phyloP scores from a whole-genome alignment of 1,284 basidiomycete species.

The Fomitopsis pinicola region DNA sequence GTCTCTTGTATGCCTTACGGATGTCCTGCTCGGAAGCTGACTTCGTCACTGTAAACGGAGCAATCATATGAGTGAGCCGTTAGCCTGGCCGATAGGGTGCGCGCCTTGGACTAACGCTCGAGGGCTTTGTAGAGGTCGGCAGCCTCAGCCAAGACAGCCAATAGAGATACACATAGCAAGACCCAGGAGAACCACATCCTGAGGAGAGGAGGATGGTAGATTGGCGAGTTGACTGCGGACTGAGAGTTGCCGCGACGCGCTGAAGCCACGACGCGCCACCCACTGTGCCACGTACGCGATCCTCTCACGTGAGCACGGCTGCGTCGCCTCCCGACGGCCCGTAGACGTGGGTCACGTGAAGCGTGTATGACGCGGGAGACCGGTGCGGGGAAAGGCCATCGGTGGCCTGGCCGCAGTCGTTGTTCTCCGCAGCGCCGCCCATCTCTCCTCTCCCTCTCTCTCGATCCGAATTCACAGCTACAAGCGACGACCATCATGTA shows the following conservation, averaged over 20 bases:
- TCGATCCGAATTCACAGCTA: too few species aligned
- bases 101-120: conserved; percentile 56
- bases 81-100: conserved; percentile 20
- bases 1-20: conserved; percentile 85
- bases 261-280: not conserved
- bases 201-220: not conserved
- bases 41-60: conserved; percentile 53
- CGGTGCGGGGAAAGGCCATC: too few species aligned
- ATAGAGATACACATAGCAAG: conserved; percentile 35
- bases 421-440: not conserved
- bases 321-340: too few species aligned
- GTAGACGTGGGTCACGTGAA: too few species aligned
- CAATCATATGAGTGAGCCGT: conserved; percentile 24
- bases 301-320: not conserved
- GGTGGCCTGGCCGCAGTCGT: too few species aligned
- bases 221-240: not conserved
- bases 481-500: conserved; percentile 17
- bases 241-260: not conserved
- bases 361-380: too few species aligned
- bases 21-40: conserved; percentile 86
- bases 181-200: conserved; percentile 13
- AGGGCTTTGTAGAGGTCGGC: conserved; percentile 74
- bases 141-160: conserved; percentile 47
- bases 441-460: not conserved
- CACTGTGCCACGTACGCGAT: not conserved